phyloP scores from a whole-genome alignment of 352 stramenopile species.

The Pythium monospermum region DNA sequence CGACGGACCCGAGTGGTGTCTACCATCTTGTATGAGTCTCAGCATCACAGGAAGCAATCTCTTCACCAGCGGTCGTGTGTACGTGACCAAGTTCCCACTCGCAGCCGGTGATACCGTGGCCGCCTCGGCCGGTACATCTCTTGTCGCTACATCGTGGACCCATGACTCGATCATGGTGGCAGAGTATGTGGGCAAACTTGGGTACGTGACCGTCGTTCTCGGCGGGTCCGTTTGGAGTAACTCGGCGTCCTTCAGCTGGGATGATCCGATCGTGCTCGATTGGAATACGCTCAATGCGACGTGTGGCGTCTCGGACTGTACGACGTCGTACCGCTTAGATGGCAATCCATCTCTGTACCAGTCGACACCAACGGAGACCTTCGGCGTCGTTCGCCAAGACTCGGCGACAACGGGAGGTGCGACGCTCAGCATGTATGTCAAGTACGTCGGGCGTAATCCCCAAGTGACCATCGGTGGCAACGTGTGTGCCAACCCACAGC shows the following conservation, averaged over 20 bases:
- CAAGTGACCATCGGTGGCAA: constrained; percentile 26
- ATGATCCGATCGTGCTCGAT: constrained; percentile 48
- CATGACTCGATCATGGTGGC: constrained; percentile 37
- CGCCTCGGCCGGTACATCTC: not conserved
- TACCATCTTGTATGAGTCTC: constrained; percentile 43
- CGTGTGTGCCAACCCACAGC: constrained; percentile 28
- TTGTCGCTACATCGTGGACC: constrained; percentile 30
- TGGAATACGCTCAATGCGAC: constrained; percentile 45
- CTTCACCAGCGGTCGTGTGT: constrained; percentile 32
- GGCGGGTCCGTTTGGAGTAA: constrained; percentile 44
- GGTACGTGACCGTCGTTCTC: constrained; percentile 49
- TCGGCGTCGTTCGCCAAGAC: constrained; percentile 30
- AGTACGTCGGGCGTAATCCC: constrained; percentile 45
- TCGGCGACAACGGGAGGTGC: constrained; percentile 39
- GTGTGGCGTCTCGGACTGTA: constrained; percentile 37
- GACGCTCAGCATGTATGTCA: constrained; percentile 43
- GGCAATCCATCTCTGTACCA: constrained; percentile 38
- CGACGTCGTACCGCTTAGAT: constrained; percentile 41
- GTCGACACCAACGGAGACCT: constrained; percentile 18
- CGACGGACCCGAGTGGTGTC: constrained; percentile 42
- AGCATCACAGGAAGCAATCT: constrained; percentile 52
- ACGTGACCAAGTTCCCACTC: constrained; percentile 39
- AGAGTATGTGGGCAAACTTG: constrained; percentile 35
- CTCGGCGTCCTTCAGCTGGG: constrained; percentile 50
- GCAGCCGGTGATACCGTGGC: constrained; percentile 5